phyloP scores from a whole-genome alignment of 768 basidiomycete species.

The Tubosaeta brunneosetosa region DNA sequence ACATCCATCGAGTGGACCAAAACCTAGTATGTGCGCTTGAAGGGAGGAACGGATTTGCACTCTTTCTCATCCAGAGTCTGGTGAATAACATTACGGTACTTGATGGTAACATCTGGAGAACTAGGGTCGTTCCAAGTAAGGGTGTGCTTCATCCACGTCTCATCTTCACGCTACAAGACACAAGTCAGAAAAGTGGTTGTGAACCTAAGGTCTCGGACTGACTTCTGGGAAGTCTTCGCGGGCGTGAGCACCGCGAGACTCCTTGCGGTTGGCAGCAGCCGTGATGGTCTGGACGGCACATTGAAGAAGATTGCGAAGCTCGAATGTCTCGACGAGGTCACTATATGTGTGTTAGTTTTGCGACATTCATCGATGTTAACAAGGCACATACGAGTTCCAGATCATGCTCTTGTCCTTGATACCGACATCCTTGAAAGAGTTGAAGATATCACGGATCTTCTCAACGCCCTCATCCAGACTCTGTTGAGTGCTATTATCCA shows the following conservation, averaged over 20 bases:
- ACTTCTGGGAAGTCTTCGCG: constrained; percentile 98
- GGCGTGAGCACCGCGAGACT: constrained; percentile 97
- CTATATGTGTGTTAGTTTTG: constrained; percentile 35
- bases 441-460: constrained; percentile 83
- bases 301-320: constrained; percentile 93
- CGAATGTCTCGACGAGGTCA: constrained; percentile 95
- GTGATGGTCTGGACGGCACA: constrained; percentile 95
- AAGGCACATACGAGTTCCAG: constrained; percentile 88
- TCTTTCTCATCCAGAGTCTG: constrained; percentile 92
- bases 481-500: constrained; percentile 63
- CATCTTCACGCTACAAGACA: constrained; percentile 74
- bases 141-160: constrained; percentile 92
- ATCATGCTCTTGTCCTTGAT: constrained; percentile 99
- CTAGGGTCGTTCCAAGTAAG: constrained; percentile 81
- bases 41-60: constrained; percentile 95
- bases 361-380: not conserved
- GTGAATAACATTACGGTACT: constrained; percentile 82
- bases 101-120: constrained; percentile 81
- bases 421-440: constrained; percentile 84
- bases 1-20: not conserved
- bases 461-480: constrained; percentile 89
- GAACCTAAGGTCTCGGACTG: constrained; percentile 17
- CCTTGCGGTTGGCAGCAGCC: constrained; percentile 89
- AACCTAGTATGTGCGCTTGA: constrained; percentile 87
- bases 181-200: constrained; percentile 1